Evolutionary conservation across 371 early-diverging fungal genomes (phyloP).

Genomic region (Mortierella sp.): DNA sequence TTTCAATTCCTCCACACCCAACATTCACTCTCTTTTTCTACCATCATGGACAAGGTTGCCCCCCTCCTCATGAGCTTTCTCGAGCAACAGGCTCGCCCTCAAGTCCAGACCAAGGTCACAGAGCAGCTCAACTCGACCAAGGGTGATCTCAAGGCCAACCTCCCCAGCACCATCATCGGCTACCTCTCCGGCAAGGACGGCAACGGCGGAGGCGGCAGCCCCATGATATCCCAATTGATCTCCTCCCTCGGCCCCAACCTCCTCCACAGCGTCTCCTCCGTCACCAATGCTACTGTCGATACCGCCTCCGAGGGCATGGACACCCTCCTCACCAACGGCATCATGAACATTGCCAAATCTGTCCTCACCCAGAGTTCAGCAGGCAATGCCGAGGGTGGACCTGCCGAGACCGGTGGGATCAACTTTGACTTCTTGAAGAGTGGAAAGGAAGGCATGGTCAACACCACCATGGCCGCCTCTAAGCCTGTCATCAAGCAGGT

Average conservation of each 20-base stretch:
- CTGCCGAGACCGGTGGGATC: slow-evolving; percentile 26
- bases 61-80: slow-evolving; percentile 37
- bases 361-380: slow-evolving; percentile 24
- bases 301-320: slow-evolving; percentile 57
- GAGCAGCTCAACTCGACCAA: slow-evolving; percentile 44
- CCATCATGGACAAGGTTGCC: slow-evolving; percentile 35
- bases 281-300: slow-evolving; percentile 42
- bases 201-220: slow-evolving; percentile 17
- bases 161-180: slow-evolving; percentile 38
- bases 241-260: slow-evolving; percentile 30
- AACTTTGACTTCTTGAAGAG: slow-evolving; percentile 43
- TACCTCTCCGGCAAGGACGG: slow-evolving; percentile 28
- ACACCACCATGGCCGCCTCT: slow-evolving; percentile 39
- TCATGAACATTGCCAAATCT: slow-evolving; percentile 48
- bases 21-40: neutral
- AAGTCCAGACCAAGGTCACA: slow-evolving; percentile 39
- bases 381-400: slow-evolving; percentile 6
- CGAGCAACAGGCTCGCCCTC: slow-evolving; percentile 53
- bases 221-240: slow-evolving; percentile 30
- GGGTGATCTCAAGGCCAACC: slow-evolving; percentile 37
- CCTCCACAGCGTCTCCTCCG: slow-evolving; percentile 13
- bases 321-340: slow-evolving; percentile 44
- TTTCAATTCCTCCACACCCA: neutral
- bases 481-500: slow-evolving; percentile 51
- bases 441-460: slow-evolving; percentile 52